These are phyloP conservation scores for Aeminium ludgeri DNA, from an alignment of 495 filamentous ascomycete species.

Conservation along the genomic window DNA sequence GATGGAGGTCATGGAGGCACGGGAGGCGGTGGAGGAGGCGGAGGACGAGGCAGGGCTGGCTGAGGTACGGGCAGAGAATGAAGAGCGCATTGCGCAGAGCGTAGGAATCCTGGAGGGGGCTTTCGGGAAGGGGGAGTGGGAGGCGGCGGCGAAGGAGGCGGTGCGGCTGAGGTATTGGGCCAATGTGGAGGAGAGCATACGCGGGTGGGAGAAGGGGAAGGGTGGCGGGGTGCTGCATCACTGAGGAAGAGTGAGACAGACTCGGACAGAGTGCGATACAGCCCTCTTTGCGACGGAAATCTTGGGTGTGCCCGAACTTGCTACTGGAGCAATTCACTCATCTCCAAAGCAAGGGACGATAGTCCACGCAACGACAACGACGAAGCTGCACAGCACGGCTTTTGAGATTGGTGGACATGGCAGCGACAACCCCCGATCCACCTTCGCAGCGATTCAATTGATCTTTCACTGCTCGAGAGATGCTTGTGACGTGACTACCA, in stretches of 20 bases:
- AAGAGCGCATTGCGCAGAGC: constrained; percentile 41
- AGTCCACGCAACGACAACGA: too few relatives aligned
- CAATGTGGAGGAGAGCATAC: constrained; percentile 65
- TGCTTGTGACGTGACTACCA: too few relatives aligned
- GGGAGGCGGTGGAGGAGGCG: constrained; percentile 71
- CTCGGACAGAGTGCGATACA: too few relatives aligned
- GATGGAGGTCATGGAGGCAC: constrained; percentile 73
- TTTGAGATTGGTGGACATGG: too few relatives aligned
- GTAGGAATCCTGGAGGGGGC: constrained; percentile 40
- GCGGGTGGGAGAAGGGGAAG: constrained; percentile 70
- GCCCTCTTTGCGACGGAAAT: too few relatives aligned
- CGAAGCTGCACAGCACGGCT: too few relatives aligned
- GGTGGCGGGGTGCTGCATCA: constrained; percentile 46
- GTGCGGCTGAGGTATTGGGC: constrained; percentile 80
- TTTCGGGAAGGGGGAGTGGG: constrained; percentile 51
- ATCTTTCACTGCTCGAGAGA: too few relatives aligned
- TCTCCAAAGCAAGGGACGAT: too few relatives aligned
- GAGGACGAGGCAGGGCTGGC: constrained; percentile 45
- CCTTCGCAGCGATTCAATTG: too few relatives aligned
- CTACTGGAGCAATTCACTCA: too few relatives aligned
- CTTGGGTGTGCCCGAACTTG: too few relatives aligned
- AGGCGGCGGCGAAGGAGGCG: constrained; percentile 48
- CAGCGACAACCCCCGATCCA: too few relatives aligned
- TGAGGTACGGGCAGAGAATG: constrained; percentile 46
- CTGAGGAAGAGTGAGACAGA: constrained; percentile 2